A percentile compares a stretch with the other conserved stretches of the same genome.
Evolutionary conservation across 164 flowering plant genomes (phyloP).

Genomic region (Chimonanthus praecox): DNA sequence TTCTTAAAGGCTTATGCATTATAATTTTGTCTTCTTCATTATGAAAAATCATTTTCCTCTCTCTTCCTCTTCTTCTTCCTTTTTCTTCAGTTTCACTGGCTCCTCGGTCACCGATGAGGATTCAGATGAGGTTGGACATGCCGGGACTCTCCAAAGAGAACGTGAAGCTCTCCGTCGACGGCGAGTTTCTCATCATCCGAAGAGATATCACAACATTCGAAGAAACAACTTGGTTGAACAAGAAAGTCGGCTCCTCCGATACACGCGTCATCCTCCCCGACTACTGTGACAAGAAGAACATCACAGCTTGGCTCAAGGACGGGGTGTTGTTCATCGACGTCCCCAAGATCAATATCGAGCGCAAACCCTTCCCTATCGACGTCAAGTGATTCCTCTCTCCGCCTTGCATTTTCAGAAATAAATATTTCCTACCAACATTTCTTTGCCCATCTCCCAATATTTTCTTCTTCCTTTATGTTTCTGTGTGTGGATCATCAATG

Average conservation of each 20-base stretch:
- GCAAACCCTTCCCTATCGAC: too few relatives aligned
- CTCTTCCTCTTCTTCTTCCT: too few relatives aligned
- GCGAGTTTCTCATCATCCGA: background rate
- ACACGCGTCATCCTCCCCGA: conserved; percentile 1
- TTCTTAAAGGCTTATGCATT: too few relatives aligned
- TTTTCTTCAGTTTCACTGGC: background rate
- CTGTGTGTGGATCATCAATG: too few relatives aligned
- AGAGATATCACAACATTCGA: background rate
- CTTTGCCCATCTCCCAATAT: too few relatives aligned
- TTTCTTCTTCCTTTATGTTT: too few relatives aligned
- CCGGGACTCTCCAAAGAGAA: background rate
- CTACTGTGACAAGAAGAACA: background rate
- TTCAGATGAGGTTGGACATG: background rate
- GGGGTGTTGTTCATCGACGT: background rate
- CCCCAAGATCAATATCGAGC: background rate
- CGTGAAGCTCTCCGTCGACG: background rate
- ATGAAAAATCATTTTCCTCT: too few relatives aligned
- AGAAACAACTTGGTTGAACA: background rate
- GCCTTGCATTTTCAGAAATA: too few relatives aligned
- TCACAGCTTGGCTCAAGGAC: background rate
- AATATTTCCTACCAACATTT: too few relatives aligned
- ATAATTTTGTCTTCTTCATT: too few relatives aligned
- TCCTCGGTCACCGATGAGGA: background rate
- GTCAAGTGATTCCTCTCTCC: too few relatives aligned
- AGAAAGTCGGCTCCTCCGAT: background rate